A percentile compares a stretch with the other conserved stretches of the same genome.
Evolutionary conservation across 345 rosid species (phyloP).

Genomic region (Aquilaria yunnanensis): DNA sequence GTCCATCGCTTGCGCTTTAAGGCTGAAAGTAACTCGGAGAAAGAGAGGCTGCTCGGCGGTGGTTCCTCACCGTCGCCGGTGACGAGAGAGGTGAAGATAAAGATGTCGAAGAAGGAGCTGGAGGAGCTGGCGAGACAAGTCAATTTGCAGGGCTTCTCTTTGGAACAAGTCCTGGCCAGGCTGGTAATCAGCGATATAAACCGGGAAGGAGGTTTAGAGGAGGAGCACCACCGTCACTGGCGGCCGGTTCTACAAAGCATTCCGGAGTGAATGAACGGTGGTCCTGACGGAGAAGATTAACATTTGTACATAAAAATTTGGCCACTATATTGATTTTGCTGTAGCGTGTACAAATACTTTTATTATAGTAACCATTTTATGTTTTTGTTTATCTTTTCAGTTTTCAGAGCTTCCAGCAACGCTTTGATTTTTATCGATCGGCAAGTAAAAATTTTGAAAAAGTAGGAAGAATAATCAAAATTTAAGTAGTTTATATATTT

Average conservation of each 20-base stretch:
- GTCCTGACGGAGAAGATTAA: not conserved
- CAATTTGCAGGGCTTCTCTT: slow-evolving; percentile 35
- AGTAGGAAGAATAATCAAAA: too few species aligned
- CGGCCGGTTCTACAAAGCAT: slow-evolving; percentile 62
- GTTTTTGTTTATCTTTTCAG: not conserved
- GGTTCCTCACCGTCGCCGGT: not conserved
- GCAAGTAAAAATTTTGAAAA: too few species aligned
- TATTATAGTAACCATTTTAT: too few species aligned
- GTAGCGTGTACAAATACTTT: too few species aligned
- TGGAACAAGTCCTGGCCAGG: slow-evolving; percentile 28
- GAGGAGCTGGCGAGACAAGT: slow-evolving; percentile 37
- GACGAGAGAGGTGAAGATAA: slow-evolving; percentile 56
- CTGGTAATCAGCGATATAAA: slow-evolving; percentile 8
- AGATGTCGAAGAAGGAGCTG: slow-evolving; percentile 60
- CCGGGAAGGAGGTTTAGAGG: not conserved
- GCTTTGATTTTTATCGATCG: too few species aligned
- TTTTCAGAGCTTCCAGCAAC: not conserved
- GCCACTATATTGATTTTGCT: too few species aligned
- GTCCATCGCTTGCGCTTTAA: not conserved
- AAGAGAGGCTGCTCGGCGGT: slow-evolving; percentile 13
- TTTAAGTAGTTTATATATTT: too few species aligned
- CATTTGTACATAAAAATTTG: too few species aligned
- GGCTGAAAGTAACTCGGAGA: slow-evolving; percentile 2
- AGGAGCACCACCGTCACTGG: slow-evolving; percentile 40
- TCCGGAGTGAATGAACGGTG: slow-evolving; percentile 47